Evolutionary conservation across 1,284 basidiomycete species (phyloP).

Genomic region (Fomitopsis betulina): DNA sequence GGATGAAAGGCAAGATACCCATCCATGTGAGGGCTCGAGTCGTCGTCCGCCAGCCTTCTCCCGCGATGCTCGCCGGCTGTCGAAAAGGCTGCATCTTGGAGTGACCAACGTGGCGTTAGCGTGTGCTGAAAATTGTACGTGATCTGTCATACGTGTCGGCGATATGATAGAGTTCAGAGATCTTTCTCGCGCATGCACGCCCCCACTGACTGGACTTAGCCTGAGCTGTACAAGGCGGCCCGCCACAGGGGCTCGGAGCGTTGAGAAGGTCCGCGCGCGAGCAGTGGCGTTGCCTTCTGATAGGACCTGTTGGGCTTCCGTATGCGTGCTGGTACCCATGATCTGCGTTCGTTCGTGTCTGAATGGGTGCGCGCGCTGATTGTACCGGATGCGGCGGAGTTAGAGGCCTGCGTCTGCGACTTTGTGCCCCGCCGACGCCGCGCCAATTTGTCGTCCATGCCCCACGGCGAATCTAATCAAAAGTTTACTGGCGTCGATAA

Average conservation of each 20-base stretch:
- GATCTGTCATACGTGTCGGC: constrained; percentile 24
- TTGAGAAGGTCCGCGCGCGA: constrained; percentile 13
- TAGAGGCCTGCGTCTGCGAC: background rate
- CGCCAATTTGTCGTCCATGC: constrained; percentile 7
- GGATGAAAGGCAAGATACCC: background rate
- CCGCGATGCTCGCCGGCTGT: constrained; percentile 30
- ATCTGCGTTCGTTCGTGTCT: constrained; percentile 1
- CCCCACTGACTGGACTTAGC: background rate
- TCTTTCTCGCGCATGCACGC: constrained; percentile 3
- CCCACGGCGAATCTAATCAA: constrained; percentile 23
- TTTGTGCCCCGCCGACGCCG: constrained; percentile 4
- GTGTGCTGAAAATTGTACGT: constrained; percentile 24
- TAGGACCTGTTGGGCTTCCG: constrained; percentile 2
- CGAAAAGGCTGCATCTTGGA: constrained; percentile 15
- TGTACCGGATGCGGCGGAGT: background rate
- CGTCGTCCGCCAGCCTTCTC: constrained; percentile 23
- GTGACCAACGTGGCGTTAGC: constrained; percentile 26
- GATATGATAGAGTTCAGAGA: constrained; percentile 6
- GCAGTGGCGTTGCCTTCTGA: constrained; percentile 20
- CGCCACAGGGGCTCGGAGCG: background rate
- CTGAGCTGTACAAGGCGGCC: background rate
- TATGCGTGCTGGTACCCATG: constrained; percentile 1
- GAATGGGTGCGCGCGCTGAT: background rate
- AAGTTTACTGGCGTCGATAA: constrained; percentile 11
- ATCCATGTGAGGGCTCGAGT: constrained; percentile 8